A percentile compares a stretch with the other conserved stretches of the same genome.
Evolutionary conservation across 371 early-diverging fungal genomes (phyloP).

Genomic region (Mucor velutinosus): DNA sequence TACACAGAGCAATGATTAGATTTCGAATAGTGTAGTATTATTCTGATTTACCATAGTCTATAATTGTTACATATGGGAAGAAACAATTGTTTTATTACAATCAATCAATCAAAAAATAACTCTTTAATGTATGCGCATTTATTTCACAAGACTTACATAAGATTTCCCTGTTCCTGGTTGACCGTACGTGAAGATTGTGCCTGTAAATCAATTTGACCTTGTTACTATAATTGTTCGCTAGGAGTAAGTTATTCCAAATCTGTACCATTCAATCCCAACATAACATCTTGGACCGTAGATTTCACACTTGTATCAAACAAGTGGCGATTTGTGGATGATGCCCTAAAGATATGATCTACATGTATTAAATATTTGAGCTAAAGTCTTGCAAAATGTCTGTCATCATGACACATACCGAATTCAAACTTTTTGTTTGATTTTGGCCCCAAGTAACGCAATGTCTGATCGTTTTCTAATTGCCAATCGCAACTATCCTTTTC

Average conservation of each 20-base stretch:
- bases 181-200: slow-evolving; percentile 75
- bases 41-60: slow-evolving; percentile 31
- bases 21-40: not conserved
- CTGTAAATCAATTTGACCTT: slow-evolving; percentile 29
- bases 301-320: not conserved
- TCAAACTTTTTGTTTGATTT: slow-evolving; percentile 17
- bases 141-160: slow-evolving; percentile 27
- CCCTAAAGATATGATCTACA: slow-evolving; percentile 11
- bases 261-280: slow-evolving; percentile 21
- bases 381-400: too few relatives aligned
- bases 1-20: not conserved
- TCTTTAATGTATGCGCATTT: not conserved
- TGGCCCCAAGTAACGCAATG: slow-evolving; percentile 12
- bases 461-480: slow-evolving; percentile 4
- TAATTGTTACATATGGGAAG: not conserved
- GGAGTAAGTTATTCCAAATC: not conserved
- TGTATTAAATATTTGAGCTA: not conserved
- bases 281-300: slow-evolving; percentile 2
- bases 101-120: slow-evolving; percentile 26
- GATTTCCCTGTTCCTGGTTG: slow-evolving; percentile 87
- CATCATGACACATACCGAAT: slow-evolving; percentile 3
- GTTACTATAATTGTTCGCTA: not conserved
- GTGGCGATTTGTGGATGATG: not conserved
- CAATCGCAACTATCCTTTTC: slow-evolving; percentile 15
- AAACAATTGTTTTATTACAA: not conserved